phyloP scores from a whole-genome alignment of 768 basidiomycete genomes.

The Mycena kentingensis region DNA sequence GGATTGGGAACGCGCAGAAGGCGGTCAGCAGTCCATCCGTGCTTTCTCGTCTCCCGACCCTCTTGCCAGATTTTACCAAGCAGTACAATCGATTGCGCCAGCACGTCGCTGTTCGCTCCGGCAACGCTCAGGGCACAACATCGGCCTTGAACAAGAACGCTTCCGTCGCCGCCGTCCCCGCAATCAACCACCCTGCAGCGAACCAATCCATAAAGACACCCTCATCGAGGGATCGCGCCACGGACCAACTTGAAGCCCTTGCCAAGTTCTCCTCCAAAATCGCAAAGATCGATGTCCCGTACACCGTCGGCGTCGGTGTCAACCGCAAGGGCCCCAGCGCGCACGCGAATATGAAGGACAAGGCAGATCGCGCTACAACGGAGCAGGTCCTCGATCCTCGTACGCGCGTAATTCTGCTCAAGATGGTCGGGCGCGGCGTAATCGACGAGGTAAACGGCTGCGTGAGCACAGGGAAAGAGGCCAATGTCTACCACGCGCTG shows the following conservation, averaged over 20 bases:
- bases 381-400: conserved; percentile 97
- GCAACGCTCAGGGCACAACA: conserved; percentile 60
- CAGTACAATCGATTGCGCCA: conserved; percentile 95
- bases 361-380: conserved; percentile 92
- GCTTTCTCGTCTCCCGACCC: conserved; percentile 1
- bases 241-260: conserved; percentile 72
- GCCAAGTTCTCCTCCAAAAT: conserved; percentile 78
- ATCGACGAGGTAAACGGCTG: conserved; percentile 93
- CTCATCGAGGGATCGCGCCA: conserved; percentile 56
- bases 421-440: conserved; percentile 90
- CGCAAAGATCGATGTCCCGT: conserved; percentile 74
- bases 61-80: conserved; percentile 87
- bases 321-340: conserved; percentile 93
- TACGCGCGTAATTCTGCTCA: conserved; percentile 92
- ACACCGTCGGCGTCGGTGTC: conserved; percentile 68
- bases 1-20: conserved; percentile 85
- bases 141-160: conserved; percentile 53
- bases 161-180: conserved; percentile 65
- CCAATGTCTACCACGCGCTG: conserved; percentile 94
- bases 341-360: conserved; percentile 89
- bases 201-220: conserved; percentile 25
- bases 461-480: conserved; percentile 98
- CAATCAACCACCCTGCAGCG: conserved; percentile 62
- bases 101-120: conserved; percentile 82
- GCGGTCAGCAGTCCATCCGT: conserved; percentile 64